Conservation (phyloP, 2,329 filamentous ascomycete species). For the Botryotinia globosa region DNA sequence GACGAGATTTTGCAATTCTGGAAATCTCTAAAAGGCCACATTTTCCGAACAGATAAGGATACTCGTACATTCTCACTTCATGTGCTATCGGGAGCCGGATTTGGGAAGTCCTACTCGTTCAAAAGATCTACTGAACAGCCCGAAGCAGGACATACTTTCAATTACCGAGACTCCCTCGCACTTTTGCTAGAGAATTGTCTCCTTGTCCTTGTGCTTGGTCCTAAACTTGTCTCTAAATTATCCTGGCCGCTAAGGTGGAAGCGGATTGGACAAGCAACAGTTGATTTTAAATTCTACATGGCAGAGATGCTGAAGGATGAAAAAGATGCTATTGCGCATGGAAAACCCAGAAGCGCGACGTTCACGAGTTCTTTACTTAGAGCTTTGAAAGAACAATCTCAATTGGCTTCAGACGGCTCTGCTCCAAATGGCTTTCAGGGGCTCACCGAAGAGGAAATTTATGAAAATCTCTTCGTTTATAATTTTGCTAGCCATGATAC, state of each 20-base stretch:
- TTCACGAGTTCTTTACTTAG: constrained; percentile 7
- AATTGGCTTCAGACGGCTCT: not conserved
- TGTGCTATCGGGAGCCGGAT: not conserved
- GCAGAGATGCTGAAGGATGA: constrained; percentile 9
- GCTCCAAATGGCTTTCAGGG: not conserved
- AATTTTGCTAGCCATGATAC: constrained; percentile 39
- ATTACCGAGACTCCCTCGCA: not conserved
- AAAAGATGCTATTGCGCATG: not conserved
- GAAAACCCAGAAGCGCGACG: not conserved
- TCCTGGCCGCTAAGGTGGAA: not conserved
- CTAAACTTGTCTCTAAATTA: not conserved
- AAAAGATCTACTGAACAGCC: not conserved
- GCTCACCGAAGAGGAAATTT: constrained; percentile 40
- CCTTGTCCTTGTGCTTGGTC: not conserved
- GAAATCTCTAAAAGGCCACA: not conserved
- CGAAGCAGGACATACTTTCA: not conserved
- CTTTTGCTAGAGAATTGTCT: constrained; percentile 5
- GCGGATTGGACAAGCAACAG: not conserved
- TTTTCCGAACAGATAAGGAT: not conserved
- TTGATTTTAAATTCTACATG: constrained; percentile 2
- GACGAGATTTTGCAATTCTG: constrained; percentile 12
- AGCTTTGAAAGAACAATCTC: constrained; percentile 8
- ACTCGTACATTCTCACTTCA: constrained; percentile 5
- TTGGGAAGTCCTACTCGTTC: constrained; percentile 15
- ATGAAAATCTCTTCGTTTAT: constrained; percentile 38